Evolutionary conservation across 2,329 filamentous ascomycete genomes (phyloP).

Genomic region (Diaporthe vaccinii): DNA sequence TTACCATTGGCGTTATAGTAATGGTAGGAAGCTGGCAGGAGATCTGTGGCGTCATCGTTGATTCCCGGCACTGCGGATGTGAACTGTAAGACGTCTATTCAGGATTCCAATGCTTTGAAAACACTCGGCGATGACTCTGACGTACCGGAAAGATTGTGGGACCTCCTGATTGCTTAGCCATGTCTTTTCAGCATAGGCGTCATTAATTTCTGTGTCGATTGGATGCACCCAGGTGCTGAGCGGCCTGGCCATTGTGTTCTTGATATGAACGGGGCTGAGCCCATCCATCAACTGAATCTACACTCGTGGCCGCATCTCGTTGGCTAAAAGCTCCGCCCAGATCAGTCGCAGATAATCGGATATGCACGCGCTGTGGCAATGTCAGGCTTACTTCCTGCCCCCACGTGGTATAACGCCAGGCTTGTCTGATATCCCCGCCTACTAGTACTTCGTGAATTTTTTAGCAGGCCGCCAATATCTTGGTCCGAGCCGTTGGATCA

Average conservation of each 20-base stretch:
- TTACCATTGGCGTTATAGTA: not conserved
- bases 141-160: not conserved
- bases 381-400: not conserved
- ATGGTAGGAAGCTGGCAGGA: not conserved
- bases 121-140: not conserved
- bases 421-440: not conserved
- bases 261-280: not conserved
- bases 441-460: too few relatives aligned
- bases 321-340: not conserved
- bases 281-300: fast-evolving
- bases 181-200: not conserved
- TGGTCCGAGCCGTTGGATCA: not conserved
- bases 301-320: not conserved
- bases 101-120: fast-evolving
- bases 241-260: too few relatives aligned
- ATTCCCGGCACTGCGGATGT: not conserved
- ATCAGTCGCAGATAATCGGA: not conserved
- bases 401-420: not conserved
- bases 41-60: not conserved
- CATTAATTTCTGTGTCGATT: not conserved
- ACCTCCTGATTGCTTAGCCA: not conserved
- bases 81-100: not conserved
- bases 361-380: not conserved
- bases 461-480: not conserved
- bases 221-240: not conserved